phyloP scores from a whole-genome alignment of 2,329 filamentous ascomycete species.

The Trichoderma sp. region DNA sequence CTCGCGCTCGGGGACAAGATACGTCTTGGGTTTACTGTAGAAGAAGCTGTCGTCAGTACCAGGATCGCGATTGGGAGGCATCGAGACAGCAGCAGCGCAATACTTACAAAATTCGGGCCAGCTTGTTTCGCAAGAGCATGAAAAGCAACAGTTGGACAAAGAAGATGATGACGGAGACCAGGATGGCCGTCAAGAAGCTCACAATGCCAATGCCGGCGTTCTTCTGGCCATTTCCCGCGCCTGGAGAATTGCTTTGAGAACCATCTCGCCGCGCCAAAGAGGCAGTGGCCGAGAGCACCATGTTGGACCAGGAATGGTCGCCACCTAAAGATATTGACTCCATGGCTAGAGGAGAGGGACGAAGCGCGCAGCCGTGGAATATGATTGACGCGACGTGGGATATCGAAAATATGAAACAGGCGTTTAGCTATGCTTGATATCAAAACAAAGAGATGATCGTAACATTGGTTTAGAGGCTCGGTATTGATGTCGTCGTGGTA shows the following conservation, averaged over 20 bases:
- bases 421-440: neutral
- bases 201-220: constrained; percentile 43
- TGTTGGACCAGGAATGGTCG: neutral
- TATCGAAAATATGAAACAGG: neutral
- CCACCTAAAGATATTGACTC: constrained; percentile 5
- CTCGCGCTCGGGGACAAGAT: constrained; percentile 81
- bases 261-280: constrained; percentile 20
- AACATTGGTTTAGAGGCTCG: neutral
- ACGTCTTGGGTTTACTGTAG: constrained; percentile 75
- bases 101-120: constrained; percentile 79
- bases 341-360: constrained; percentile 4
- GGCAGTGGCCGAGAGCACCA: neutral
- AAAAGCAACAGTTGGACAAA: constrained; percentile 69
- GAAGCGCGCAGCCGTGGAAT: neutral
- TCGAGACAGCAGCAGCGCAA: neutral
- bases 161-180: constrained; percentile 64
- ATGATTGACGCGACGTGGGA: neutral
- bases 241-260: neutral
- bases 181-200: constrained; percentile 64
- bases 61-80: neutral
- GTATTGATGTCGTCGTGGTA: neutral
- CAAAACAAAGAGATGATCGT: neutral
- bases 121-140: constrained; percentile 72
- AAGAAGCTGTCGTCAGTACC: neutral
- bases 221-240: constrained; percentile 17